Evolutionary conservation across 352 stramenopile species (phyloP).

Genomic region (Phytophthora hibernalis): DNA sequence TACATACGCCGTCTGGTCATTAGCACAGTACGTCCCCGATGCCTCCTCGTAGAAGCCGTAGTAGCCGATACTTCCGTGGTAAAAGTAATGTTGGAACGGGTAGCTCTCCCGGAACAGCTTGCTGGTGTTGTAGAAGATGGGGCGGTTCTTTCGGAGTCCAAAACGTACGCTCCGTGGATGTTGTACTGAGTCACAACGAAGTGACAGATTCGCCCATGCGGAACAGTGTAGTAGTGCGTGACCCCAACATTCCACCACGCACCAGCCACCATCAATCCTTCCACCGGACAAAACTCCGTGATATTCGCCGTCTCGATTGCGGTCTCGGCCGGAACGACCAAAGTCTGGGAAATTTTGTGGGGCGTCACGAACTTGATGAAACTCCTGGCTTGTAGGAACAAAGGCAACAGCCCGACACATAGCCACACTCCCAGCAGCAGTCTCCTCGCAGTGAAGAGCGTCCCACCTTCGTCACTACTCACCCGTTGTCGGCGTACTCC

Average conservation of each 20-base stretch:
- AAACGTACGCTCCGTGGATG: constrained; percentile 14
- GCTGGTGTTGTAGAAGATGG: constrained; percentile 16
- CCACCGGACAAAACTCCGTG: constrained; percentile 6
- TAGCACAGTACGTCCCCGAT: constrained; percentile 14
- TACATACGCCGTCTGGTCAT: constrained; percentile 13
- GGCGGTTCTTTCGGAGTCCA: neutral
- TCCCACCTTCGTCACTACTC: neutral
- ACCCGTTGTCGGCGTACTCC: neutral
- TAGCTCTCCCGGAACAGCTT: constrained; percentile 22
- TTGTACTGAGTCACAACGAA: constrained; percentile 27
- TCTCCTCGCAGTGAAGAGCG: constrained; percentile 2
- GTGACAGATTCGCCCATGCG: constrained; percentile 12
- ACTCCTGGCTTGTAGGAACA: constrained; percentile 23
- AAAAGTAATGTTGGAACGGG: constrained; percentile 22
- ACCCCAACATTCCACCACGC: constrained; percentile 20
- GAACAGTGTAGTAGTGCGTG: constrained; percentile 12
- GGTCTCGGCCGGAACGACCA: constrained; percentile 1
- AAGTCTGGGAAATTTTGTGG: constrained; percentile 24
- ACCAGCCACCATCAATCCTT: constrained; percentile 14
- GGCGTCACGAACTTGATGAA: constrained; percentile 24
- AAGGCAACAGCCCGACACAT: constrained; percentile 15
- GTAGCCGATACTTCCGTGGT: constrained; percentile 23
- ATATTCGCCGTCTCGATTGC: neutral
- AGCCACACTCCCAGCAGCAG: constrained; percentile 18
- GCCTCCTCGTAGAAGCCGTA: constrained; percentile 26